A percentile compares a stretch with the other conserved stretches of the same genome.
phyloP scores from a whole-genome alignment of 768 basidiomycete genomes.

The Tylopilus felleus region DNA sequence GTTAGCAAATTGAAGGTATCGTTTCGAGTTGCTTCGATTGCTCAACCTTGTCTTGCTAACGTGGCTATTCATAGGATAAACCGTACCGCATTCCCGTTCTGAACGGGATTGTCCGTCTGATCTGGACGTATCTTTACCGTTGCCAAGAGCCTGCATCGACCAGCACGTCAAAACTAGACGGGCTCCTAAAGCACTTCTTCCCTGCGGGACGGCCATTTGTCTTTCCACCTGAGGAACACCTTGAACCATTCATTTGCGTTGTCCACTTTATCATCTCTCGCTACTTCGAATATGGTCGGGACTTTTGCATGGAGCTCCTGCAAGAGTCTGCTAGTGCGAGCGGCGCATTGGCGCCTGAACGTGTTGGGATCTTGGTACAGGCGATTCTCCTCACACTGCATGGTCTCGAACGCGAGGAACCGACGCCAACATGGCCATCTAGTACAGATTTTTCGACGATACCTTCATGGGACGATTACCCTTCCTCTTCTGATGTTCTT shows the following conservation, averaged over 20 bases:
- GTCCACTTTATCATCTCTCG: constrained; percentile 81
- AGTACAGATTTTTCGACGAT: constrained; percentile 60
- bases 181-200: constrained; percentile 72
- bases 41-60: constrained; percentile 2
- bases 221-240: constrained; percentile 67
- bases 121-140: constrained; percentile 96
- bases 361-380: constrained; percentile 69
- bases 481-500: constrained; percentile 61
- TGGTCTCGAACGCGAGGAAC: constrained; percentile 67
- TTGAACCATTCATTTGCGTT: constrained; percentile 74
- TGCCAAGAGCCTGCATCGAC: constrained; percentile 83
- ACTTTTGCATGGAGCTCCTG: constrained; percentile 75
- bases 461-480: constrained; percentile 60
- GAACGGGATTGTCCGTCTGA: constrained; percentile 77
- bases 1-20: constrained; percentile 77
- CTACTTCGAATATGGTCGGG: constrained; percentile 81
- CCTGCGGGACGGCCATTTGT: constrained; percentile 62
- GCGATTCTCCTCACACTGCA: constrained; percentile 73
- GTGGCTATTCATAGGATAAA: constrained; percentile 58
- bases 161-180: constrained; percentile 76
- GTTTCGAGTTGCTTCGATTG: background rate
- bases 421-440: constrained; percentile 75
- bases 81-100: constrained; percentile 64
- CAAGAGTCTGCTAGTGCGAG: constrained; percentile 57
- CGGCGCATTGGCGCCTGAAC: constrained; percentile 60